Percentiles rank a stretch among this genome's conserved stretches.
These are phyloP conservation scores for Ogataea corticis DNA, from an alignment of 805 yeast genomes.

Conservation along the genomic window DNA sequence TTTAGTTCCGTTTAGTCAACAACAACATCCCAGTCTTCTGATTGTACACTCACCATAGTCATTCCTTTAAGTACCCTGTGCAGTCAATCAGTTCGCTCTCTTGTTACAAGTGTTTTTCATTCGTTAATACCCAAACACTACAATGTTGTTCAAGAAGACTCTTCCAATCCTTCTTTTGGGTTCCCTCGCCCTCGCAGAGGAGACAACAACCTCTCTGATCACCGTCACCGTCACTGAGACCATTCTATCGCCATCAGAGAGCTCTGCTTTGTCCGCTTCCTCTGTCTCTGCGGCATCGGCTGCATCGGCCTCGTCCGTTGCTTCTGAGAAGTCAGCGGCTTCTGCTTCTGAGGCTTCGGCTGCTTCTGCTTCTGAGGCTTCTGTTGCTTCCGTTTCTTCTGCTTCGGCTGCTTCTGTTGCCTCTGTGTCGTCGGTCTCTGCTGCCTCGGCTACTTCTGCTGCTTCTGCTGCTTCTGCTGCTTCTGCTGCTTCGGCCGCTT, in stretches of 20 bases:
- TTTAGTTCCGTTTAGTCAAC: neutral
- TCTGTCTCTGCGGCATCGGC: constrained; percentile 10
- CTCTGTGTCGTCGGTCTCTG: constrained; percentile 18
- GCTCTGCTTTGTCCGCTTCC: constrained; percentile 32
- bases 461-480: constrained; percentile 14
- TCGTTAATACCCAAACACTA: constrained; percentile 1
- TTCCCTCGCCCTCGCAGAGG: constrained; percentile 31
- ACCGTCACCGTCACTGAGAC: constrained; percentile 51
- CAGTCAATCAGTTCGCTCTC: constrained; percentile 3
- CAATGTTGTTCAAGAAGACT: constrained; percentile 31
- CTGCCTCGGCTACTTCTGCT: constrained; percentile 20
- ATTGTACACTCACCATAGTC: constrained; percentile 37
- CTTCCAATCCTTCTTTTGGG: constrained; percentile 28
- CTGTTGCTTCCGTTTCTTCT: constrained; percentile 5
- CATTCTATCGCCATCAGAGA: constrained; percentile 46
- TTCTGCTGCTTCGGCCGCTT: constrained; percentile 17
- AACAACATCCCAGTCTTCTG: constrained; percentile 39
- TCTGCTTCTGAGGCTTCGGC: constrained; percentile 21
- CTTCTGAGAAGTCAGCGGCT: constrained; percentile 27
- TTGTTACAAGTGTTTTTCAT: neutral
- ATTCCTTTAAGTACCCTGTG: constrained; percentile 25
- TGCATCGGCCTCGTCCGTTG: constrained; percentile 15
- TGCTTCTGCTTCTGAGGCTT: constrained; percentile 12
- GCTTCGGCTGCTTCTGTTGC: constrained; percentile 18
- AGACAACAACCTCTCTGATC: constrained; percentile 42